Conservation (phyloP, 2,329 filamentous ascomycete species). For the Calonectria naviculata region DNA sequence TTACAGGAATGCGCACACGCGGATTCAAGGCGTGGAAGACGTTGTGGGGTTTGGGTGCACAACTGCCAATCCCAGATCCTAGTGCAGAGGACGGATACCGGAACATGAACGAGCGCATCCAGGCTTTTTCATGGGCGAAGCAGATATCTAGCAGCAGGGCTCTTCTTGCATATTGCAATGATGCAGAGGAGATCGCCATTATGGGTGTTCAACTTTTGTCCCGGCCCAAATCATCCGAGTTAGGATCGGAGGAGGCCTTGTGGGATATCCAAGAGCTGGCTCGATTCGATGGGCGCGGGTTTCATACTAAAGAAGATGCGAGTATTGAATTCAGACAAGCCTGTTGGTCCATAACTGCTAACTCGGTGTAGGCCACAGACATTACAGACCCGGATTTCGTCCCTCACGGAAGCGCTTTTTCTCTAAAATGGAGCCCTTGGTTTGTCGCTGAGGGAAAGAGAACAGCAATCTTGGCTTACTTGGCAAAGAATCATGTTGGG, state of each 20-base stretch:
- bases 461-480: slow-evolving; percentile 61
- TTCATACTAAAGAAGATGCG: slow-evolving; percentile 51
- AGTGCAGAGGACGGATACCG: slow-evolving; percentile 42
- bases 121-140: slow-evolving; percentile 65
- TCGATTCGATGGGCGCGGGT: slow-evolving; percentile 60
- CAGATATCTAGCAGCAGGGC: slow-evolving; percentile 54
- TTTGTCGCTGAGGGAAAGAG: slow-evolving; percentile 45
- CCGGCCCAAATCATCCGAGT: slow-evolving; percentile 28
- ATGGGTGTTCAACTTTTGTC: slow-evolving; percentile 57
- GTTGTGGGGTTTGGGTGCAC: slow-evolving; percentile 67
- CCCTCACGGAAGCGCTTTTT: slow-evolving; percentile 60
- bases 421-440: slow-evolving; percentile 68
- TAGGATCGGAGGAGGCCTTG: slow-evolving; percentile 41
- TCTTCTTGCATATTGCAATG: slow-evolving; percentile 64
- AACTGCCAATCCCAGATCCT: slow-evolving; percentile 59
- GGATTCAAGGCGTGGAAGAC: slow-evolving; percentile 63
- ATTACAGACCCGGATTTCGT: slow-evolving; percentile 59
- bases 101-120: slow-evolving; percentile 58
- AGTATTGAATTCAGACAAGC: neutral
- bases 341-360: neutral
- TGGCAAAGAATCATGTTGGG: slow-evolving; percentile 63
- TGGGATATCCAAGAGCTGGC: slow-evolving; percentile 65
- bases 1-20: slow-evolving; percentile 47
- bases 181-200: slow-evolving; percentile 61
- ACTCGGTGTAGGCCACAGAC: slow-evolving; percentile 41